Evolutionary conservation across 805 yeast species (phyloP).

Genomic region (Kurtzmaniella cleridarum): DNA sequence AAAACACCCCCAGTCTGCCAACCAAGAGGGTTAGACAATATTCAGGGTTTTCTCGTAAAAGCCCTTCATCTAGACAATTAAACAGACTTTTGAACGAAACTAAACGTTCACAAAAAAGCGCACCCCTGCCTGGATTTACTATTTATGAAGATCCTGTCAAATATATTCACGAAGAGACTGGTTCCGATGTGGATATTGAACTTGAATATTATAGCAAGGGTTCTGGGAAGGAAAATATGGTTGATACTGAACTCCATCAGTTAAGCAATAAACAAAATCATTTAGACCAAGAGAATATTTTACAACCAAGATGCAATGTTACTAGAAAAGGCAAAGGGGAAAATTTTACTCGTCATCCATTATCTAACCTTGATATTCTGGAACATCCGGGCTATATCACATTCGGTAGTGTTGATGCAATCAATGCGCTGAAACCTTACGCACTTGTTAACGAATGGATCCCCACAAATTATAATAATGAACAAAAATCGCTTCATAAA

Average conservation of each 20-base stretch:
- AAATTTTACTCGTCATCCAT: constrained; percentile 16
- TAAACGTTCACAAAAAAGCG: background rate
- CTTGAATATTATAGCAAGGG: background rate
- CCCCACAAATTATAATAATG: constrained; percentile 25
- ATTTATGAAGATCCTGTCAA: constrained; percentile 4
- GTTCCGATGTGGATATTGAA: background rate
- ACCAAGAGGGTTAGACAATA: constrained; percentile 3
- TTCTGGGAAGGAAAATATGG: constrained; percentile 1
- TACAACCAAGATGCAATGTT: constrained; percentile 23
- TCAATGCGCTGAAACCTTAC: constrained; percentile 3
- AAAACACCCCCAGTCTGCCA: constrained; percentile 14
- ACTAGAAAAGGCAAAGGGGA: constrained; percentile 7
- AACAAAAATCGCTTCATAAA: constrained; percentile 24
- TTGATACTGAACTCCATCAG: background rate
- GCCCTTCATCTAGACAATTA: background rate
- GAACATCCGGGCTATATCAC: constrained; percentile 26
- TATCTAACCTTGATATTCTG: constrained; percentile 22
- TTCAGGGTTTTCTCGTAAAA: background rate
- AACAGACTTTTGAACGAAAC: background rate
- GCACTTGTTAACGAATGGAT: constrained; percentile 24
- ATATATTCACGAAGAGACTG: background rate
- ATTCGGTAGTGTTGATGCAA: constrained; percentile 2
- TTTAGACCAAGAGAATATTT: constrained; percentile 38
- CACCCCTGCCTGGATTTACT: background rate
- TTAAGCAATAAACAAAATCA: constrained; percentile 17